Evolutionary conservation across 2,329 filamentous ascomycete genomes (phyloP), one percentile per base, ranked within the genome.

Genomic region (Paradendryphiella salina): DNA sequence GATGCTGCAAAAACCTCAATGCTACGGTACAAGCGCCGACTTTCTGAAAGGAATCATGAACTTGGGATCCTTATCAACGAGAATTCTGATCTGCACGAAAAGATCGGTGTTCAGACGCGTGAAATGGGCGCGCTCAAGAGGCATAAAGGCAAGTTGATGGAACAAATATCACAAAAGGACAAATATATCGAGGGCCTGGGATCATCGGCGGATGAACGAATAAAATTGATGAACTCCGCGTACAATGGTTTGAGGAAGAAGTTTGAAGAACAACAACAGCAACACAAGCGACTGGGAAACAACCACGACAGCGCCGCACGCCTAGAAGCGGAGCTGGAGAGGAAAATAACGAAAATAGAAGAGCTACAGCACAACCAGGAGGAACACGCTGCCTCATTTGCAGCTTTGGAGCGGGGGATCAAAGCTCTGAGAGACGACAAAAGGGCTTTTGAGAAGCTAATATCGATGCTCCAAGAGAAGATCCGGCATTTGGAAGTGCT

Each of bases 391-490:
- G 42, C 51, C 1, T 64, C 63, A 1, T 61, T 70, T 14, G 52
- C 60, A 10, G 60, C 60, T 2, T 44, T 74, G 3, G 67, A 72
- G 54, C 46, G 57, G 14, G 70, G 73, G 45, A 53, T 73, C 8
- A 48, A 49, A 1, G 46, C 57, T 2, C 45, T 73, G 14, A 54
- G 58, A 11, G 64, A 71, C 36, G 66, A 63, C 31, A 74, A 73
- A 47, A 61, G 59, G 13, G 54, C 62, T 0, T 72, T 73, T 10
- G 61, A 68, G 43, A 50, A 55, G 3, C 53, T 73, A 23, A 64
- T 74, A 4, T 52, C 57, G 7, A 65, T 56, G 5, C 57, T 74
- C 1, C 59, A 70, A 37, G 62, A 70, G 33, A 71, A 70, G 52
- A 61, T 66, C 4, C 54, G 50, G 14, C 60, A 67, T 3, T 43